Base-by-base conservation (phyloP, 228 moss, liverwort and hornwort species). In the Sphagnum fallax region DNA sequence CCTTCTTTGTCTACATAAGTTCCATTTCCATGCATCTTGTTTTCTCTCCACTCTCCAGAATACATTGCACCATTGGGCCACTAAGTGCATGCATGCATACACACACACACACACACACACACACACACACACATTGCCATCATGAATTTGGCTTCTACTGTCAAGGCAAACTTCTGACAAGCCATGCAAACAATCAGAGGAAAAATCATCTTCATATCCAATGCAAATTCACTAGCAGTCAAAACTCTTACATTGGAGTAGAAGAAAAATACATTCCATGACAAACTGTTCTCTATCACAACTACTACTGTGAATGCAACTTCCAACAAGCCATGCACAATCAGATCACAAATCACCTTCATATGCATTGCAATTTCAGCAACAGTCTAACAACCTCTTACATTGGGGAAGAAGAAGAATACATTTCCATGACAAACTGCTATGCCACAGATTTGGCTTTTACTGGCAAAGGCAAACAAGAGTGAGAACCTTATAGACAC, bases 1-100 rank as follows among this genome's bases (percentile, higher is more conserved):
- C 92, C 86, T 47, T 76, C 85, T 55, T 84, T 76, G 51, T 95
- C 92, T 16, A 72, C 63, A 8, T 95, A 95, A n/a, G 69, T 82
- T 60, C 95, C 95, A 74, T 79, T 75, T 47, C 95, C 92, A 60
- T 95, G 90, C 92, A 95, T 95, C 66, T 91, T 95, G 32, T 91
- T 95, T 4, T 92, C 89, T 69, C 69, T 74, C 95, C 95, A 92
- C 16, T 78, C 74, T 63, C 95, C 95, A 71, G 52, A 62, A 69
- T 91, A 95, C 53, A 65, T 77, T 11, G 90, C 77, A 8, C 91
- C 92, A 72, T 91, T 90, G 67, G 81, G 68, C 95, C 95, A 95
- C 84, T 91, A 0, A 1, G 2, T 32, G 32, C 32, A 32, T 32
- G 32, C 32, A 32, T 32, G 32, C 32, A 32, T 32, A 32, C 2